These are phyloP conservation scores for Coccomyxa sp. DNA, from an alignment of 139 green algal species.

Conservation along the genomic window DNA sequence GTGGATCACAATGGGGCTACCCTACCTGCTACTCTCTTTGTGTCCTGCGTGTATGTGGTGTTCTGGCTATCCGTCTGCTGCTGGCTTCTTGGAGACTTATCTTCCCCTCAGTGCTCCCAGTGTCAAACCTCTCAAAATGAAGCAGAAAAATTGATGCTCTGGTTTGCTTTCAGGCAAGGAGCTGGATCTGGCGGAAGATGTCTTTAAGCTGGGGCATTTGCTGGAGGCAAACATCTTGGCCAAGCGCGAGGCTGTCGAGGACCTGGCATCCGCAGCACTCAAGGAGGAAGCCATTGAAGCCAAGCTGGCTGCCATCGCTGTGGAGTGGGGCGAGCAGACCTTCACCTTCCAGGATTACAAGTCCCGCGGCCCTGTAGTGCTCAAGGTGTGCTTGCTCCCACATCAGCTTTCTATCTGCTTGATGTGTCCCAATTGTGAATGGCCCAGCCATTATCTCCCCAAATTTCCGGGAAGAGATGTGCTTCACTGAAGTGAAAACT, in stretches of 20 bases:
- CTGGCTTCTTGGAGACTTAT: too few species aligned
- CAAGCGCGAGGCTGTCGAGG: constrained; percentile 72
- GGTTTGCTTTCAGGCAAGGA: constrained; percentile 54
- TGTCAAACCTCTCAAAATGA: too few species aligned
- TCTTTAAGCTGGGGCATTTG: constrained; percentile 87
- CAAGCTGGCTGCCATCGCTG: constrained; percentile 62
- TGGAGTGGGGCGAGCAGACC: constrained; percentile 40
- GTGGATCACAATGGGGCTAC: too few species aligned
- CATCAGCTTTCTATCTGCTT: background rate
- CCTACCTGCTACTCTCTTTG: too few species aligned
- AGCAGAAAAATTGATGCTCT: too few species aligned
- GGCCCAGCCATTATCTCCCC: too few species aligned
- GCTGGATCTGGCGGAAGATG: constrained; percentile 80
- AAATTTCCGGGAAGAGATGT: too few species aligned
- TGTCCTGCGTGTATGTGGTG: too few species aligned
- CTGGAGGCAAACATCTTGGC: constrained; percentile 74
- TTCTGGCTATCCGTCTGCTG: too few species aligned
- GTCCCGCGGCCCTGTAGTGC: constrained; percentile 76
- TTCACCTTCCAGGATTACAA: constrained; percentile 89
- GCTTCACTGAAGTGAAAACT: too few species aligned
- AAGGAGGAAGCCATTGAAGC: constrained; percentile 92
- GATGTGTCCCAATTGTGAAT: too few species aligned
- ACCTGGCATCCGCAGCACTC: constrained; percentile 70
- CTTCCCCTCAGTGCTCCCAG: too few species aligned
- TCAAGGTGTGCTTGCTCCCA: constrained; percentile 52